Evolutionary conservation across 306 rosid species (phyloP), one percentile per base, ranked within the genome.

Genomic region (Trichosanthes cucumerina): DNA sequence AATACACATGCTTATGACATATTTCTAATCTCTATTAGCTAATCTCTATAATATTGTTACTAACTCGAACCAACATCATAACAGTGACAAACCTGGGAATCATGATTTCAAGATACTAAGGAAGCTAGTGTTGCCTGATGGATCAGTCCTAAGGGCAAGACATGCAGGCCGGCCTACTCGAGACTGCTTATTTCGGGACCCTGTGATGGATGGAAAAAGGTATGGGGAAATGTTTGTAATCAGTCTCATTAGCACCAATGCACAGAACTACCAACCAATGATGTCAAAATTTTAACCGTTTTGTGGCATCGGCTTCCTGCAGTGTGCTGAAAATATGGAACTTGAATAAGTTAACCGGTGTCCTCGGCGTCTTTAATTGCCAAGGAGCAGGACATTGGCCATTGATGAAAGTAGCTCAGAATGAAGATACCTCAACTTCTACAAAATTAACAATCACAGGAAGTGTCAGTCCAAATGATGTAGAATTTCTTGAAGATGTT

Each of bases 301-400:
- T 65, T 33, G 8, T 49, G 60, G 26, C 77, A 47, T 73, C 14
- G 57, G 8, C 76, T 24, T 75, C 34, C 74, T 83, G 71, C 88
- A 91, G 91, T 78, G 38, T 91, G 83, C 56, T 88, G 85, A 91
- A 91, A 78, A 86, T 91, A 72, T 89, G 96, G 93, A 91, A 88
- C 86, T 56, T 91, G 85, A 91, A 91, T 50, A 84, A 80, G 85
- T 66, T 91, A 19, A 71, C 86, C 1, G 96, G 96, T 66, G 82
- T 89, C 44, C 10, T 89, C 2, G 96, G 96, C 0, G 84, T 89
- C 41, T 88, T 89, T 21, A 91, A 91, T 78, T 91, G 93, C 89
- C 96, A 91, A 85, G 92, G 91, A 82, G 84, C 90, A 28, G 96
- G 92, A 79, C 63, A 75, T 76, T 91, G 92, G 96, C 92, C 89